Evolutionary conservation across 371 early-diverging fungal genomes (phyloP).

Genomic region (Mortierella sp.): DNA sequence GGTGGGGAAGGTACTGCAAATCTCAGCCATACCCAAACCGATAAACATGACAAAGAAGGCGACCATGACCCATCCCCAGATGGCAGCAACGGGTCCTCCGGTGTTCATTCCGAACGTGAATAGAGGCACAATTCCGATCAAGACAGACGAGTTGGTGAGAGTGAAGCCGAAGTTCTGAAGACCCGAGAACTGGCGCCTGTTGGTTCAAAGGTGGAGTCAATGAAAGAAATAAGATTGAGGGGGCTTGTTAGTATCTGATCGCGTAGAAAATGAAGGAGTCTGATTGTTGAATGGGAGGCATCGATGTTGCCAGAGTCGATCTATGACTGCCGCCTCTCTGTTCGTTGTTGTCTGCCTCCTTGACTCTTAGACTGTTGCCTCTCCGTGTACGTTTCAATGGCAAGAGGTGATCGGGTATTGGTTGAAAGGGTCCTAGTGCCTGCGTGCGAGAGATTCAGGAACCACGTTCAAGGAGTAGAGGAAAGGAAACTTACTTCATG

Average conservation of each 20-base stretch:
- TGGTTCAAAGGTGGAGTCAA: not conserved
- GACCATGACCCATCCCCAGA: slow-evolving; percentile 80
- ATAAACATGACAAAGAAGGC: slow-evolving; percentile 70
- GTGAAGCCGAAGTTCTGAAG: slow-evolving; percentile 59
- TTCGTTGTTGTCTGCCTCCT: not conserved
- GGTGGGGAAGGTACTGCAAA: slow-evolving; percentile 81
- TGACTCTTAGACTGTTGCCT: not conserved
- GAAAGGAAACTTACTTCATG: slow-evolving; percentile 46
- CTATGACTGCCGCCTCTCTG: too few species aligned
- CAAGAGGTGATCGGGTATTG: not conserved
- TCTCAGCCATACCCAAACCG: slow-evolving; percentile 80
- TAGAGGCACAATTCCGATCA: slow-evolving; percentile 59
- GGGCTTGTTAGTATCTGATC: not conserved
- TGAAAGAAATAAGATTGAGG: not conserved
- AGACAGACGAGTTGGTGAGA: slow-evolving; percentile 45
- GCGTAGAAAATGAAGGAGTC: not conserved
- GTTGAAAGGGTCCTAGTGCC: not conserved
- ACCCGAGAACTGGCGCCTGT: slow-evolving; percentile 56
- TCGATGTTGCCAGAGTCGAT: too few species aligned
- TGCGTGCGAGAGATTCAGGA: not conserved
- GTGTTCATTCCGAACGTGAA: slow-evolving; percentile 71
- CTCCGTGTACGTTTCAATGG: too few species aligned
- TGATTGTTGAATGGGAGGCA: too few species aligned
- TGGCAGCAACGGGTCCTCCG: slow-evolving; percentile 76
- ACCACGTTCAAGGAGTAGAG: not conserved